phyloP scores from a whole-genome alignment of 768 basidiomycete genomes.

The Xerocomellus dryophilus region DNA sequence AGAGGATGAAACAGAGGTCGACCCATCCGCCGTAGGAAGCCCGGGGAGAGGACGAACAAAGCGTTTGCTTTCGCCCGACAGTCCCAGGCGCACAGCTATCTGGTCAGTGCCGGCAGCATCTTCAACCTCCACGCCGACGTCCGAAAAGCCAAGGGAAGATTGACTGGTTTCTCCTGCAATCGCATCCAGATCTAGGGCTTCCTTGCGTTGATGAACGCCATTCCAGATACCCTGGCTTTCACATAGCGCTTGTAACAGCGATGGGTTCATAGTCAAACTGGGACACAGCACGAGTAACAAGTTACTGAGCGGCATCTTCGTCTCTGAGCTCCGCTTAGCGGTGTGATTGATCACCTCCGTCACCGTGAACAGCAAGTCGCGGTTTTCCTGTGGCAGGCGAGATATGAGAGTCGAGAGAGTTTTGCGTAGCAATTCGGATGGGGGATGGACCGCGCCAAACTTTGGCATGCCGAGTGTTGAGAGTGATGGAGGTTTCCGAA shows the following conservation, averaged over 20 bases:
- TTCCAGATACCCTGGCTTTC: constrained; percentile 71
- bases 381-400: constrained; percentile 74
- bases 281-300: constrained; percentile 86
- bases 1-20: constrained; percentile 1
- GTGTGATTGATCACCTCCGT: constrained; percentile 77
- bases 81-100: neutral
- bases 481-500: constrained; percentile 77
- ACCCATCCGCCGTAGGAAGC: constrained; percentile 17
- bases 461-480: constrained; percentile 75
- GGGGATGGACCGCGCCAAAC: constrained; percentile 56
- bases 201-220: constrained; percentile 15
- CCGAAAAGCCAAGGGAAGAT: neutral
- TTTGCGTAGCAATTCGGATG: constrained; percentile 55
- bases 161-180: neutral
- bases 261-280: constrained; percentile 74
- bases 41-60: constrained; percentile 24
- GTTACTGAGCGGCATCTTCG: constrained; percentile 93
- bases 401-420: constrained; percentile 62
- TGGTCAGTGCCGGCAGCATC: neutral
- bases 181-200: constrained; percentile 1
- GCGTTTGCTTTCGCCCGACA: constrained; percentile 14
- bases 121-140: neutral
- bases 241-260: constrained; percentile 67
- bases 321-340: constrained; percentile 61
- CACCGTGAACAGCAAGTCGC: constrained; percentile 80